Conservation (phyloP, 805 yeast species). For the Metschnikowia chrysomelidarum region DNA sequence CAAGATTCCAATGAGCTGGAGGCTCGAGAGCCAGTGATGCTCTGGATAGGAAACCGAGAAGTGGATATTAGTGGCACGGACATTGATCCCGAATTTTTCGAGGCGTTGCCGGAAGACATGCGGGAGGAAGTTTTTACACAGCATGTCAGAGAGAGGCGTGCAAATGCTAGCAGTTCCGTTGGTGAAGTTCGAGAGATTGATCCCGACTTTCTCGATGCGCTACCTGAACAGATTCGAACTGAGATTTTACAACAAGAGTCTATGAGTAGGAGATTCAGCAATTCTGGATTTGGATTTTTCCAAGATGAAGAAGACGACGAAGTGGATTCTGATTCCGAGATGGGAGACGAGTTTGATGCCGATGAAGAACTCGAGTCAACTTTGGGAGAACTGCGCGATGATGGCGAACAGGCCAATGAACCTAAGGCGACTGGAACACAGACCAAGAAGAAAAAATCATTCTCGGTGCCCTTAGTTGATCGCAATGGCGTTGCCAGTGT, state of each 20-base stretch:
- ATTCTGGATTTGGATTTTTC: constrained; percentile 11
- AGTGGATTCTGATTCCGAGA: constrained; percentile 21
- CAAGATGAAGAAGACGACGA: constrained; percentile 23
- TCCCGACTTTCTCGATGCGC: constrained; percentile 74
- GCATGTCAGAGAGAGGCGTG: constrained; percentile 74
- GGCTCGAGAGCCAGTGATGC: constrained; percentile 53
- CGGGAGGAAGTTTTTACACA: constrained; percentile 88
- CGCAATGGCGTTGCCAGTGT: constrained; percentile 72
- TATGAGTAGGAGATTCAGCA: constrained; percentile 38
- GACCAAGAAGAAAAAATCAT: constrained; percentile 20
- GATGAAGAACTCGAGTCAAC: constrained; percentile 20
- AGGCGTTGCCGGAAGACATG: constrained; percentile 90
- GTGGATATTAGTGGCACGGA: constrained; percentile 89
- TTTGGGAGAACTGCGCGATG: neutral
- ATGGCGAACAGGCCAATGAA: neutral
- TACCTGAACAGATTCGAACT: constrained; percentile 66
- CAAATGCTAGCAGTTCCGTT: constrained; percentile 46
- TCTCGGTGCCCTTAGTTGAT: constrained; percentile 64
- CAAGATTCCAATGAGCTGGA: constrained; percentile 1
- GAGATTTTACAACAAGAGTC: constrained; percentile 61
- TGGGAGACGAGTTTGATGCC: constrained; percentile 24
- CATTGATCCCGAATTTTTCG: constrained; percentile 86
- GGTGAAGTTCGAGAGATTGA: constrained; percentile 63
- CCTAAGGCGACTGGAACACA: neutral
- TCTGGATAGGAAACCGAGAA: constrained; percentile 69